Percentiles rank a stretch among this genome's conserved stretches.
phyloP scores from a whole-genome alignment of 1,284 basidiomycete genomes.

The Trametes versicolor region DNA sequence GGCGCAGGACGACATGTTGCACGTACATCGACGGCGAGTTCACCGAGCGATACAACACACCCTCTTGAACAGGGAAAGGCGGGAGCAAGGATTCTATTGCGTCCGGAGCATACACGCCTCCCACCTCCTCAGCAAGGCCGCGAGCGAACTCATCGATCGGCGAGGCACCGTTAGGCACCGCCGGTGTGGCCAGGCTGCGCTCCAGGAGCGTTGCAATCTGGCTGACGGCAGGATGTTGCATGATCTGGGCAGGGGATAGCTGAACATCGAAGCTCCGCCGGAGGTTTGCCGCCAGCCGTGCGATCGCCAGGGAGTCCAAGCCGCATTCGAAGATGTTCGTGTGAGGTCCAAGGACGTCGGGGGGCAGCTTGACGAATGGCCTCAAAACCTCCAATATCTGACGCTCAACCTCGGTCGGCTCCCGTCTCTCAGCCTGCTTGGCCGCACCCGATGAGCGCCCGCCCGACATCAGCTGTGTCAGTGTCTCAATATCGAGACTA shows the following conservation, averaged over 20 bases:
- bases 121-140: conserved; percentile 42
- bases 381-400: conserved; percentile 33
- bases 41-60: conserved; percentile 55
- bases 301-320: conserved; percentile 56
- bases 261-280: conserved; percentile 42
- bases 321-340: conserved; percentile 57
- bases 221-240: conserved; percentile 50
- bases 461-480: conserved; percentile 31
- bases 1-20: conserved; percentile 54
- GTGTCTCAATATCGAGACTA: conserved; percentile 43
- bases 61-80: conserved; percentile 59
- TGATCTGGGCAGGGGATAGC: conserved; percentile 52
- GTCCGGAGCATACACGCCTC: conserved; percentile 37
- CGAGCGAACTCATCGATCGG: conserved; percentile 42
- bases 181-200: neutral
- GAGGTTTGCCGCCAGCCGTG: conserved; percentile 50
- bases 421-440: conserved; percentile 4
- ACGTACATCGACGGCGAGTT: conserved; percentile 53
- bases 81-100: conserved; percentile 52
- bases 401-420: conserved; percentile 34
- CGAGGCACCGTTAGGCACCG: conserved; percentile 11
- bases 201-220: conserved; percentile 46
- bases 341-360: conserved; percentile 20
- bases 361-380: conserved; percentile 29
- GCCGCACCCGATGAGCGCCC: conserved; percentile 6